These are phyloP conservation scores for Microstegium vimineum DNA, from an alignment of 176 grass and related monocot species.

Conservation along the genomic window DNA sequence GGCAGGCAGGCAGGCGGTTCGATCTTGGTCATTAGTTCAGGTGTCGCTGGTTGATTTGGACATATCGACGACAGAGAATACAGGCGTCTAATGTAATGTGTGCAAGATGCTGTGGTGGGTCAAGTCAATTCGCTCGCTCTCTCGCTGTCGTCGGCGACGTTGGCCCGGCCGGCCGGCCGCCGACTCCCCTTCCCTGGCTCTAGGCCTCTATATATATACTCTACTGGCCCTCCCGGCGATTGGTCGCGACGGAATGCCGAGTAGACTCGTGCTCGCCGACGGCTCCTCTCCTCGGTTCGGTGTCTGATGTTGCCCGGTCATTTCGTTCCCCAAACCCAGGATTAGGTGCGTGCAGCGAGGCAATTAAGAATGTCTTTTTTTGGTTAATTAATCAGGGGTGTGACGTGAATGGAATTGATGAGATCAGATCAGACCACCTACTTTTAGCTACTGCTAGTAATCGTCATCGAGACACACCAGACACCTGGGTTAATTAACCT, in stretches of 20 bases:
- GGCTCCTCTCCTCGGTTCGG: not conserved
- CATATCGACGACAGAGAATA: conserved; percentile 23
- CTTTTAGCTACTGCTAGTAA: not conserved
- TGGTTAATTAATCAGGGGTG: not conserved
- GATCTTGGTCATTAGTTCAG: not conserved
- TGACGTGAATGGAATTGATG: conserved; percentile 16
- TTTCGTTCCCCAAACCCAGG: not conserved
- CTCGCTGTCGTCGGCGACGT: not conserved
- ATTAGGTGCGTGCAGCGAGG: not conserved
- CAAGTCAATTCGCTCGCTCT: conserved; percentile 32
- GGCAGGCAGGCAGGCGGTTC: not conserved
- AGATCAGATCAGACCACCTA: not conserved
- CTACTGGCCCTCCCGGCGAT: not conserved
- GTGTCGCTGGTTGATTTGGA: conserved; percentile 45
- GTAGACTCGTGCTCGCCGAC: conserved; percentile 26
- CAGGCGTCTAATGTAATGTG: not conserved
- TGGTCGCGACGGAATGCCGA: conserved; percentile 30
- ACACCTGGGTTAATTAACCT: not conserved
- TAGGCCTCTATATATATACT: too few relatives aligned
- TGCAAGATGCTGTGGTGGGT: conserved; percentile 6
- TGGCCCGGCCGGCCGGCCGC: not conserved
- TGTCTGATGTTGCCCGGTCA: not conserved
- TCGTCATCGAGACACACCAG: not conserved
- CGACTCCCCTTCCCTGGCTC: too few relatives aligned
- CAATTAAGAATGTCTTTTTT: not conserved